Conservation (phyloP, 371 early-diverging fungal species). For the Apophysomyces ossiformis region DNA sequence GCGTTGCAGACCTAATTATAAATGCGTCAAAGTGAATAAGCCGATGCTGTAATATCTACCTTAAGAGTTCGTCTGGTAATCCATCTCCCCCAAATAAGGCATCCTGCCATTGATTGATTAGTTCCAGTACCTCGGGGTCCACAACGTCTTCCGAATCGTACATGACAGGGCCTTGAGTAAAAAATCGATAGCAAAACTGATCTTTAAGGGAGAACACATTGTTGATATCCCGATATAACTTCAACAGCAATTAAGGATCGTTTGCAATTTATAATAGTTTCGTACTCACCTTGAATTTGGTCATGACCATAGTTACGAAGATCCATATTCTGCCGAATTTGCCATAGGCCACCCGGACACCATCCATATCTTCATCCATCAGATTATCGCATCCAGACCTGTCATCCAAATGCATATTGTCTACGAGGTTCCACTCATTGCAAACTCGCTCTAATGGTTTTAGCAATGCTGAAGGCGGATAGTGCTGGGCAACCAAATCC, state of each 20-base stretch:
- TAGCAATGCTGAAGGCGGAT: slow-evolving; percentile 37
- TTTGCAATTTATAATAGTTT: background rate
- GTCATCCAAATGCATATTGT: slow-evolving; percentile 31
- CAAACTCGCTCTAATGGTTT: slow-evolving; percentile 42
- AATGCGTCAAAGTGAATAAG: background rate
- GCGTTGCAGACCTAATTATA: slow-evolving; percentile 24
- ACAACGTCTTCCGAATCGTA: slow-evolving; percentile 24
- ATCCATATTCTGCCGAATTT: slow-evolving; percentile 51
- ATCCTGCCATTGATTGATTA: slow-evolving; percentile 39
- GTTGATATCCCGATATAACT: slow-evolving; percentile 36
- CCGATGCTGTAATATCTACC: slow-evolving; percentile 16
- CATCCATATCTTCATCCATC: slow-evolving; percentile 37
- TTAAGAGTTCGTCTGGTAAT: slow-evolving; percentile 38
- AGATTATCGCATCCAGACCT: slow-evolving; percentile 20
- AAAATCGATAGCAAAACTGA: slow-evolving; percentile 43
- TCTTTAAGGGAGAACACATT: slow-evolving; percentile 33
- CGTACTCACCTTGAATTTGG: slow-evolving; percentile 41
- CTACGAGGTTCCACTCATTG: slow-evolving; percentile 42
- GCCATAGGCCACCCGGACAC: slow-evolving; percentile 34
- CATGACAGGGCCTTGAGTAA: slow-evolving; percentile 29
- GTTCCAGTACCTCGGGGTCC: slow-evolving; percentile 30
- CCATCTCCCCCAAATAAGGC: slow-evolving; percentile 39
- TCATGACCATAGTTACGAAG: slow-evolving; percentile 31
- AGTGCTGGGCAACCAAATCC: slow-evolving; percentile 50
- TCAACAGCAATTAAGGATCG: background rate